Conservation (phyloP, 2,329 filamentous ascomycete species). For the Tothia fuscella region DNA sequence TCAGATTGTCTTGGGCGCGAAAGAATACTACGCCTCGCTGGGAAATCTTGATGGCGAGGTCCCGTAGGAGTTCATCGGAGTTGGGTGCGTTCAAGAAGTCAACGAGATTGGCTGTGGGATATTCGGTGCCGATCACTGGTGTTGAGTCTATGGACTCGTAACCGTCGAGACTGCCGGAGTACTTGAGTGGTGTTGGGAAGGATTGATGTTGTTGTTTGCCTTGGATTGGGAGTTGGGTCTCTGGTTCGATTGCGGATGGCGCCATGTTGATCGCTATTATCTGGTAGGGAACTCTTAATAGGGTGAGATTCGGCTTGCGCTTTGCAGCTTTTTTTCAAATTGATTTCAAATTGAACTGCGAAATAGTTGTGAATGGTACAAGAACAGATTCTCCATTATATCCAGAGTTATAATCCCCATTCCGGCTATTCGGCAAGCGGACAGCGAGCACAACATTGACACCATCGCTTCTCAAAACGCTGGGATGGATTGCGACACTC, state of each 20-base stretch:
- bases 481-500: no score
- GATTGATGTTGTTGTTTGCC: neutral
- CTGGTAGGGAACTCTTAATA: no score
- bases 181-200: constrained; percentile 26
- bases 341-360: no score
- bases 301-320: no score
- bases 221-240: neutral
- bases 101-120: constrained; percentile 23
- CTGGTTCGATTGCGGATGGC: neutral
- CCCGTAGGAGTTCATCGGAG: constrained; percentile 25
- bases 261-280: neutral
- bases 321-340: no score
- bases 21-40: constrained; percentile 60
- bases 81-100: constrained; percentile 24
- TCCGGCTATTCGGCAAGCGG: no score
- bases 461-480: no score
- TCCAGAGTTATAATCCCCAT: no score
- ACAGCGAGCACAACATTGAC: no score
- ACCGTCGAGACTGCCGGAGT: constrained; percentile 29
- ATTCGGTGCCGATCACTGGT: constrained; percentile 41
- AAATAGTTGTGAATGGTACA: no score
- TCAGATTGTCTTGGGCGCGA: constrained; percentile 48
- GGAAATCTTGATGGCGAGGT: constrained; percentile 48
- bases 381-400: no score
- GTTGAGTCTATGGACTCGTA: constrained; percentile 38